phyloP scores from a whole-genome alignment of 805 yeast genomes.

The Pichia ethanolica region DNA sequence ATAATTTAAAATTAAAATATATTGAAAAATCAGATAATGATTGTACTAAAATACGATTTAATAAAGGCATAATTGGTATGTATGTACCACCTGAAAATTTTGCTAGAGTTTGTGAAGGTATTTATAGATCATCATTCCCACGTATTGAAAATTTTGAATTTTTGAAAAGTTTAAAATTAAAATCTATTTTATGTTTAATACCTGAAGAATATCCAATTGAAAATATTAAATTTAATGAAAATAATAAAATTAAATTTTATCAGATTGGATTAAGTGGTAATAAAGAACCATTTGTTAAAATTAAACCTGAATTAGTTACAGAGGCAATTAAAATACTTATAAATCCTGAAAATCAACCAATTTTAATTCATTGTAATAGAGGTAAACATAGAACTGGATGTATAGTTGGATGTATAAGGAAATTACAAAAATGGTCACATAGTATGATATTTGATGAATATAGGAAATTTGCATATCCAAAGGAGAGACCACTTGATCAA shows the following conservation, averaged over 20 bases:
- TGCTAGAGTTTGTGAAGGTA: constrained; percentile 67
- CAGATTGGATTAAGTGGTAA: constrained; percentile 94
- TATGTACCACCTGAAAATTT: constrained; percentile 84
- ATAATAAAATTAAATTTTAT: constrained; percentile 58
- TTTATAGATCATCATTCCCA: constrained; percentile 88
- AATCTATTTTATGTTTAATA: constrained; percentile 72
- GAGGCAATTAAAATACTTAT: constrained; percentile 75
- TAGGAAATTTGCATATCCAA: constrained; percentile 89
- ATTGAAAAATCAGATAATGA: constrained; percentile 4
- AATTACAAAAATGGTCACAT: constrained; percentile 86
- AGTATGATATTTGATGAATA: constrained; percentile 95
- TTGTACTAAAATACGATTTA: constrained; percentile 8
- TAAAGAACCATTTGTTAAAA: constrained; percentile 87
- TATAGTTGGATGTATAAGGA: constrained; percentile 83
- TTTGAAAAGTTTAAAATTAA: constrained; percentile 52
- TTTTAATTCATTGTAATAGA: constrained; percentile 88
- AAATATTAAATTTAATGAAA: constrained; percentile 54
- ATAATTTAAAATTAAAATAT: constrained; percentile 1
- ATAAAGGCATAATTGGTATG: constrained; percentile 6
- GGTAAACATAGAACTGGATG: constrained; percentile 98
- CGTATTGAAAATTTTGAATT: constrained; percentile 74
- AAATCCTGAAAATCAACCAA: constrained; percentile 84
- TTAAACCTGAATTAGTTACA: constrained; percentile 57
- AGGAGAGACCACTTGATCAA: constrained; percentile 91
- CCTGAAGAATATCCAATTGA: constrained; percentile 89